Percentiles rank a stretch among this genome's conserved stretches.
Conservation (phyloP, 768 basidiomycete genomes). For the Boletus rex-veris region DNA sequence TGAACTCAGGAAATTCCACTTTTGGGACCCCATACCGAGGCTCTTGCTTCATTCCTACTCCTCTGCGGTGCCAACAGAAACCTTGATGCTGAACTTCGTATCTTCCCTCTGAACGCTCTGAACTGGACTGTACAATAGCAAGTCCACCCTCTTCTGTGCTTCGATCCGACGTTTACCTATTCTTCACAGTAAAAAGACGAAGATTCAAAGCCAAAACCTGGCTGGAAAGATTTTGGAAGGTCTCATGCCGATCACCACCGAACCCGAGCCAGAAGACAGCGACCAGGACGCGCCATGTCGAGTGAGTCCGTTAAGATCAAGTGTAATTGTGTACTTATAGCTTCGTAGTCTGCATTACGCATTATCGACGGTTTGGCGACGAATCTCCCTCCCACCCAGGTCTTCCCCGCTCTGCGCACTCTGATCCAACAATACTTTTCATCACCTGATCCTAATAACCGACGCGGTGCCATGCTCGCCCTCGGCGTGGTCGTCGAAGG, state of each 20-base stretch:
- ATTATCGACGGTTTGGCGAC: slow-evolving; percentile 92
- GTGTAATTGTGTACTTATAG: slow-evolving; percentile 6
- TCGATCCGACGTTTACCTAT: neutral
- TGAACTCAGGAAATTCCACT: slow-evolving; percentile 82
- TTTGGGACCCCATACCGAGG: slow-evolving; percentile 81
- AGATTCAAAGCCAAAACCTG: slow-evolving; percentile 82
- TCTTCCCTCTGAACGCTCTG: slow-evolving; percentile 88
- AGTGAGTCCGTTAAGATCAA: slow-evolving; percentile 43
- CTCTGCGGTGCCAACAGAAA: slow-evolving; percentile 73
- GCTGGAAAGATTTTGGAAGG: slow-evolving; percentile 84
- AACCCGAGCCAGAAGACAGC: slow-evolving; percentile 90
- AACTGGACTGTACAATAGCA: slow-evolving; percentile 98
- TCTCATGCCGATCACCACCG: slow-evolving; percentile 90
- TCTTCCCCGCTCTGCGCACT: slow-evolving; percentile 86
- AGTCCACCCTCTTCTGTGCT: slow-evolving; percentile 23
- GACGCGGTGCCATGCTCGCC: slow-evolving; percentile 92
- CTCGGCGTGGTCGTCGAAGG: slow-evolving; percentile 96
- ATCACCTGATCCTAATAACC: slow-evolving; percentile 70
- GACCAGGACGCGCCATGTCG: slow-evolving; percentile 92
- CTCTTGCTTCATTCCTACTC: slow-evolving; percentile 86
- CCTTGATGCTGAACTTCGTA: slow-evolving; percentile 76
- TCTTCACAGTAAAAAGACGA: slow-evolving; percentile 83
- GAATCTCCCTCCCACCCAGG: slow-evolving; percentile 88
- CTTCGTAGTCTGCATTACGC: slow-evolving; percentile 78
- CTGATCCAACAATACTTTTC: slow-evolving; percentile 84